These are phyloP conservation scores for Alternaria triticina DNA, from an alignment of 2,329 filamentous ascomycete species.

Conservation along the genomic window DNA sequence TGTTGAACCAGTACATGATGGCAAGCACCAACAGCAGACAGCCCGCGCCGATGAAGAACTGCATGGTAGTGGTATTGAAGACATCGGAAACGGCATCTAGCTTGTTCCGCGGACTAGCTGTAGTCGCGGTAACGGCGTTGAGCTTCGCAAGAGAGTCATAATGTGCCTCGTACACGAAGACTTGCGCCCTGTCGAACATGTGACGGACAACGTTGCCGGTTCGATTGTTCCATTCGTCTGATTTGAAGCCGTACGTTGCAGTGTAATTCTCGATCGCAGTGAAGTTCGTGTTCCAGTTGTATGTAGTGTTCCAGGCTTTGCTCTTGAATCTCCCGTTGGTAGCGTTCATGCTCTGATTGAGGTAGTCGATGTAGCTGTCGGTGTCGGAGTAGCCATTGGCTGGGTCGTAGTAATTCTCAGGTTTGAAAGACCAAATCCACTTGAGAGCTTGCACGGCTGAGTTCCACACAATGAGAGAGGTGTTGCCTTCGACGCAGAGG, in stretches of 20 bases:
- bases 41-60: conserved; percentile 34
- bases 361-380: conserved; percentile 9
- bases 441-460: conserved; percentile 30
- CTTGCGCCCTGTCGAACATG: conserved; percentile 29
- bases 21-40: conserved; percentile 60
- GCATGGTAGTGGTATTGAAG: conserved; percentile 31
- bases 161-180: conserved; percentile 35
- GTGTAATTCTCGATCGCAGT: conserved; percentile 31
- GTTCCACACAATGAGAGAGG: conserved; percentile 33
- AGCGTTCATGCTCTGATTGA: conserved; percentile 27
- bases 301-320: conserved; percentile 26
- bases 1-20: conserved; percentile 64
- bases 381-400: conserved; percentile 20
- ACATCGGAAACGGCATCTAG: conserved; percentile 28
- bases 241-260: conserved; percentile 20
- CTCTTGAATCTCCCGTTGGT: conserved; percentile 26
- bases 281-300: conserved; percentile 31
- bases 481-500: conserved; percentile 63
- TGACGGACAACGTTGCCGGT: conserved; percentile 19
- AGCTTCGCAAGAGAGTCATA: conserved; percentile 31
- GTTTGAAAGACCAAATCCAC: conserved; percentile 26
- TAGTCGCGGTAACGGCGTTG: conserved; percentile 23
- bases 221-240: conserved; percentile 26
- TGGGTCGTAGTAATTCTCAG: conserved; percentile 17
- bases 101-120: not conserved